Evolutionary conservation across 805 yeast genomes (phyloP), one percentile per base, ranked within the genome.

Genomic region (Metschnikowia sp.): DNA sequence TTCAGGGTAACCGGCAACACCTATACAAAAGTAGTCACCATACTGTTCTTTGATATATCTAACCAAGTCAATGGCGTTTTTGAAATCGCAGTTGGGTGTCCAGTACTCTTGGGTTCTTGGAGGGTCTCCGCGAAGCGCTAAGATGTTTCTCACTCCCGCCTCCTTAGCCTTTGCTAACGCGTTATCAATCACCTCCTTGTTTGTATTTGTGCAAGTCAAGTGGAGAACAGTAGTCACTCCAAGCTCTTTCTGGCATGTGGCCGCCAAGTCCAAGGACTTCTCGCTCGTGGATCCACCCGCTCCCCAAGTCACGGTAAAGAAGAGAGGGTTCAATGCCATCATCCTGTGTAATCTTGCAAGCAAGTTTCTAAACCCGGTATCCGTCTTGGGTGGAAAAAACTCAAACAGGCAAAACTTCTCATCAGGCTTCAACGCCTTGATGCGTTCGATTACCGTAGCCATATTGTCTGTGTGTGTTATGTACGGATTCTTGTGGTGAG

Each of bases 1-100:
- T 63, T 92, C 99, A 8, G 99, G 97, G 65, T 92, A 92, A 1
- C 95, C 97, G 2, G 99, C 99, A 12, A 92, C 99, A 50, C 99
- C 99, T 46, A 92, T 75, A 62, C 96, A 87, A 68, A 92, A 92
- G 57, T 83, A 85, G 61, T 87, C 87, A 3, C 88, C 94, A 62
- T 91, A 75, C 40, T 80, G 64, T 45, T 74, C 54, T 55, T 79
- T 81, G 55, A 94, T 91, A 63, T 92, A 91, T 54, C 70, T 77
- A 10, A 94, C 96, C 50, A 94, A 77, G 63, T 94, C 99, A 1
- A 81, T 85, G 1, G 99, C 98, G 61, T 83, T 76, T 52, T 74
- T 70, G 68, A 90, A 91, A 45, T 80, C 85, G 46, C 77, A 70
- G 46, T 70, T 59, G 8, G 77, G 75, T 7, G 74, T 66, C 74